Percentiles rank a stretch among this genome's conserved stretches.
phyloP scores from a whole-genome alignment of 2,329 filamentous ascomycete species.

The Endoconidiophora laricicola region DNA sequence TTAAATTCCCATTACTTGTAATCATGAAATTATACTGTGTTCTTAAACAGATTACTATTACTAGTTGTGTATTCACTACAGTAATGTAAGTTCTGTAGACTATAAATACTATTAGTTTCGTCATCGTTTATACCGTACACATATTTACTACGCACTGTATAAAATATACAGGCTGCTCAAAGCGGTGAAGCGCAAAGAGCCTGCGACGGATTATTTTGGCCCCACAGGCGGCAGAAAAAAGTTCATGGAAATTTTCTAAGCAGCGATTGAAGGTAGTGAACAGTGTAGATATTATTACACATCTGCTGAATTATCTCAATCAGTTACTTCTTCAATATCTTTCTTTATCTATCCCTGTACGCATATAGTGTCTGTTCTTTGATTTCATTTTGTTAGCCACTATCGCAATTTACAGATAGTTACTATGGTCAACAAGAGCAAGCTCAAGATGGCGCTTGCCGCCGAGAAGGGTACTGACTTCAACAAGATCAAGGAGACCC shows the following conservation, averaged over 20 bases:
- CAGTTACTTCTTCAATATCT: not conserved
- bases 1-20: too few relatives aligned
- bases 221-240: constrained; percentile 13
- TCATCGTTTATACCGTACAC: not conserved
- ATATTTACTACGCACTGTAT: not conserved
- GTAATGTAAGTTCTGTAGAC: too few relatives aligned
- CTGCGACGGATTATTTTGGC: not conserved
- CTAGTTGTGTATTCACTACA: too few relatives aligned
- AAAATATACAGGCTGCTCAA: not conserved
- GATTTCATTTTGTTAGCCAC: not conserved
- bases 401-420: not conserved
- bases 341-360: not conserved
- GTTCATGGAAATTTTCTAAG: constrained; percentile 10
- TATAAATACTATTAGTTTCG: too few relatives aligned
- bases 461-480: constrained; percentile 39
- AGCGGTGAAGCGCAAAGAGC: constrained; percentile 11
- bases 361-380: not conserved
- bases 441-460: constrained; percentile 36
- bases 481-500: constrained; percentile 33
- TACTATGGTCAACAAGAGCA: constrained; percentile 29
- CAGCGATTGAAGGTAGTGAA: not conserved
- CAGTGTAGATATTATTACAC: not conserved
- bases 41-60: too few relatives aligned
- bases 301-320: not conserved
- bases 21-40: too few relatives aligned